These are phyloP conservation scores for Diospyros lotus DNA, from an alignment of 148 eudicot genomes.

Conservation along the genomic window DNA sequence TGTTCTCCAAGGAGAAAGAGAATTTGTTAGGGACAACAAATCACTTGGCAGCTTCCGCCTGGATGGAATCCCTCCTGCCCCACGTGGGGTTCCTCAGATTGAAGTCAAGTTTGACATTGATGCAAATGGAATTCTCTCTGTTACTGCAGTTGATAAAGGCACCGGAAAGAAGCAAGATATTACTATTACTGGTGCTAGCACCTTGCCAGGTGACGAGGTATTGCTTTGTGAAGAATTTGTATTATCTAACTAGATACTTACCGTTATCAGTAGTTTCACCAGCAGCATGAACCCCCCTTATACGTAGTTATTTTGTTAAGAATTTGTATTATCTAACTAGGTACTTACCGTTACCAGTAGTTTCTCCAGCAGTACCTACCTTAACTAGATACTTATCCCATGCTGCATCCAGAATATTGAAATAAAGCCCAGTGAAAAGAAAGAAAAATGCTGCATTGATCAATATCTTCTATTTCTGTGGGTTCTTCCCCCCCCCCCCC, in stretches of 20 bases:
- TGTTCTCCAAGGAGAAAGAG: constrained; percentile 94
- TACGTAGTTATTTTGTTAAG: too few relatives aligned
- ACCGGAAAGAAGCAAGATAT: constrained; percentile 95
- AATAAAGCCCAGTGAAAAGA: too few relatives aligned
- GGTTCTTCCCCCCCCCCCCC: too few relatives aligned
- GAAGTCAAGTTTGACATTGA: constrained; percentile 94
- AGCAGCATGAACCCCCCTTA: too few relatives aligned
- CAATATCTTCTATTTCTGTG: too few relatives aligned
- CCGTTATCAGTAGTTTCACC: not conserved
- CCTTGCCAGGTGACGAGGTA: constrained; percentile 87
- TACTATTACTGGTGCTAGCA: constrained; percentile 94
- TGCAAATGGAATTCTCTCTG: constrained; percentile 93
- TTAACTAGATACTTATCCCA: too few relatives aligned
- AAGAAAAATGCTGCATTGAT: too few relatives aligned
- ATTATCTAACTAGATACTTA: not conserved
- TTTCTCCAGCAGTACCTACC: too few relatives aligned
- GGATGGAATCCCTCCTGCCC: constrained; percentile 96
- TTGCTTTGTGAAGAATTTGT: not conserved
- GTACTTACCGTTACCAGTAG: too few relatives aligned
- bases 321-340: too few relatives aligned
- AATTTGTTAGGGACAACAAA: constrained; percentile 90
- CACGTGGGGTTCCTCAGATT: constrained; percentile 89
- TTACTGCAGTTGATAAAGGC: constrained; percentile 82
- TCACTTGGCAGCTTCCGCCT: constrained; percentile 94
- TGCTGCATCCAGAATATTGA: too few relatives aligned